A percentile compares a stretch with the other conserved stretches of the same genome.
Conservation (phyloP, 371 early-diverging fungal genomes). For the Rhizomucor pusillus region DNA sequence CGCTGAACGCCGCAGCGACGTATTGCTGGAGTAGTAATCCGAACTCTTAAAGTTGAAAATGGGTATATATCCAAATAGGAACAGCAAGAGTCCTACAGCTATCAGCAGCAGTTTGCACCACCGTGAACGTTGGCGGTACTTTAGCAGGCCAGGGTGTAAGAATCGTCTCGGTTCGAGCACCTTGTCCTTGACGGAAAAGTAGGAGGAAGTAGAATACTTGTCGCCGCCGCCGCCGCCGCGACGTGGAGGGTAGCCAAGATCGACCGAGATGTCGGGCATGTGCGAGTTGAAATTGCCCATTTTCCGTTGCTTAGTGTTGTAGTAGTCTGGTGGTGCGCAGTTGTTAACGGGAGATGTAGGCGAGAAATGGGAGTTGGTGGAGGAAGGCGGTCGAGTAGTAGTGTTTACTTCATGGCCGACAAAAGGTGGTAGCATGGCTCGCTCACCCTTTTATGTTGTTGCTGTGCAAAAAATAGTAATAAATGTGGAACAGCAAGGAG, state of each 20-base stretch:
- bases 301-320: constrained; percentile 10
- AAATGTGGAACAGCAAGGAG: too few species aligned
- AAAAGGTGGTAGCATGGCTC: not conserved
- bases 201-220: not conserved
- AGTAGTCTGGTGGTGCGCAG: not conserved
- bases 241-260: constrained; percentile 13
- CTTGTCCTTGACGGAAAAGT: constrained; percentile 17
- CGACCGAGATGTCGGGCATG: constrained; percentile 9
- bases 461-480: too few species aligned
- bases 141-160: constrained; percentile 3
- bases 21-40: not conserved
- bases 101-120: constrained; percentile 14
- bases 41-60: constrained; percentile 18
- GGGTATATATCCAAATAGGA: constrained; percentile 20
- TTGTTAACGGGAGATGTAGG: constrained; percentile 2
- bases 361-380: not conserved
- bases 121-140: constrained; percentile 14
- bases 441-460: too few species aligned
- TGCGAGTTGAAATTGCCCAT: constrained; percentile 6
- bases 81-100: constrained; percentile 10
- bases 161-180: constrained; percentile 13
- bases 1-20: not conserved
- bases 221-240: constrained; percentile 13
- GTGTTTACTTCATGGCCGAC: not conserved
- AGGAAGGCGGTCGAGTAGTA: not conserved